Conservation (phyloP, 2,329 filamentous ascomycete species). For the Microsporum ferrugineum region DNA sequence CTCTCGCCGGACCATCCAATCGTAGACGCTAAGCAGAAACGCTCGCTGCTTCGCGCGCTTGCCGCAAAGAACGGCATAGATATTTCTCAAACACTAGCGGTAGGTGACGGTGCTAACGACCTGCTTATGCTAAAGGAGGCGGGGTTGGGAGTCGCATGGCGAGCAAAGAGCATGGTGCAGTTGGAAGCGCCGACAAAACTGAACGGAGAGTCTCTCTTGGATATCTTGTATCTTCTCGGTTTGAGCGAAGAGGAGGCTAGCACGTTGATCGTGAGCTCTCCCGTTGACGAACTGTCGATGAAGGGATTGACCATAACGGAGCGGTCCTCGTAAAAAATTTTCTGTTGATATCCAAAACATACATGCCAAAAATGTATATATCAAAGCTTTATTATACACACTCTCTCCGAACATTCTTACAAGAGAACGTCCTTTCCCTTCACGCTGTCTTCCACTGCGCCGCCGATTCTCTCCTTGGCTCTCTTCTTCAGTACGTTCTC, state of each 20-base stretch:
- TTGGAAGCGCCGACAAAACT: constrained; percentile 48
- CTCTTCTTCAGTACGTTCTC: constrained; percentile 94
- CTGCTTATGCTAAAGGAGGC: constrained; percentile 53
- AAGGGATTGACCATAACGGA: neutral
- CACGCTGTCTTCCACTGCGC: constrained; percentile 20
- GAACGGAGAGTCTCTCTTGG: constrained; percentile 47
- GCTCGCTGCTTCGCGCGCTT: constrained; percentile 43
- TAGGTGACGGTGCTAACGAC: constrained; percentile 56
- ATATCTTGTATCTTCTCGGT: constrained; percentile 49
- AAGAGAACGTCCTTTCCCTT: constrained; percentile 16
- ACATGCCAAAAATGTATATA: neutral
- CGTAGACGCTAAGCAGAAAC: constrained; percentile 49
- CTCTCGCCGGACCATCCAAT: constrained; percentile 45
- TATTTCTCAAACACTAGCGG: constrained; percentile 44
- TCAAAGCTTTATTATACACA: neutral
- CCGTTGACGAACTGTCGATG: neutral
- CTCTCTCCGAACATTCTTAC: constrained; percentile 17
- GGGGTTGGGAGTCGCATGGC: constrained; percentile 52
- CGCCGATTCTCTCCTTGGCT: constrained; percentile 19
- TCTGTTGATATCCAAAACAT: neutral
- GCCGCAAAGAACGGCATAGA: constrained; percentile 44
- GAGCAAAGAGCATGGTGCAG: constrained; percentile 54
- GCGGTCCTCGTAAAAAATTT: neutral
- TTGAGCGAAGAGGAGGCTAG: constrained; percentile 40
- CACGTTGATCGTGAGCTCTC: constrained; percentile 24